Evolutionary conservation across 2,329 filamentous ascomycete species (phyloP), one percentile per base, ranked within the genome.

Genomic region (Trichoderma sp.): DNA sequence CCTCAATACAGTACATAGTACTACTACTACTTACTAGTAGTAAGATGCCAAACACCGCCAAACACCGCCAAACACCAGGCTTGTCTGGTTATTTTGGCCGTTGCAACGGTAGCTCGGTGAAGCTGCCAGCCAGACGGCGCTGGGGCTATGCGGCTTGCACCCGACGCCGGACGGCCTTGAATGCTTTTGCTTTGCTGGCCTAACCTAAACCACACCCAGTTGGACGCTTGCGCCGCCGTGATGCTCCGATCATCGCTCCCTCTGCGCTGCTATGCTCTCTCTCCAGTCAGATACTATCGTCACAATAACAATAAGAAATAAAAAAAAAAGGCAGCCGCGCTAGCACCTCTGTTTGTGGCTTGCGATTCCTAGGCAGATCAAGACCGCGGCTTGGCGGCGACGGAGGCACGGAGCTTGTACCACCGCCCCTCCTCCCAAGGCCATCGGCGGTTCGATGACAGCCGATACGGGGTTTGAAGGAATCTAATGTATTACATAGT

Each of bases 71-170:
- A n/a, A n/a, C n/a, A n/a, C n/a, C n/a, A n/a, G n/a, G n/a, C n/a
- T n/a, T n/a, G n/a, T n/a, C n/a, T n/a, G n/a, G n/a, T n/a, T n/a
- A n/a, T n/a, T n/a, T n/a, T n/a, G n/a, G n/a, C n/a, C n/a, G n/a
- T n/a, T n/a, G n/a, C n/a, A n/a, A n/a, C n/a, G n/a, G n/a, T 29
- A 12, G 56, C 12, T 37, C 57, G 39, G 32, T 22, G 42, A 35
- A 50, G 27, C 58, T 61, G 39, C 42, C 32, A 48, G 42, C 27
- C 58, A 50, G 58, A 61, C 25, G 34, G 58, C 42, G 58, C 50
- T 50, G 42, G 42, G 58, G 58, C 58, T 50, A 61, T 50, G 58
- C 58, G 58, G 58, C 58, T 48, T 19, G 19, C 27, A 50, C 29
- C 58, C 58, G 58, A 61, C 19, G 35, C 50, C 19, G 2, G 32